A percentile compares a stretch with the other conserved stretches of the same genome.
These are phyloP conservation scores for Galerina marginata DNA, from an alignment of 768 basidiomycete genomes.

Conservation along the genomic window DNA sequence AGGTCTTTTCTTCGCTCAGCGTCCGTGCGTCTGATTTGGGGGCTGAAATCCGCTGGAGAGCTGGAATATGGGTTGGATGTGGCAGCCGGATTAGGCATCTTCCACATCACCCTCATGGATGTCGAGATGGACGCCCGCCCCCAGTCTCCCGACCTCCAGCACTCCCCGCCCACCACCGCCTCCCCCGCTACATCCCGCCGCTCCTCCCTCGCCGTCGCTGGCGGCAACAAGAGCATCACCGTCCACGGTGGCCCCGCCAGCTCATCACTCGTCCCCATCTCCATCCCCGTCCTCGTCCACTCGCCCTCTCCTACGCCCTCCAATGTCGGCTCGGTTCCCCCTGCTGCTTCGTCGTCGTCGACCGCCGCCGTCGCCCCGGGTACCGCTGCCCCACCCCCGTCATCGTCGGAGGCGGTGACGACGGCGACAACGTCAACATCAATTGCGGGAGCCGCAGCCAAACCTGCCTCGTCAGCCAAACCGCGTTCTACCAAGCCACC, in stretches of 20 bases:
- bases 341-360: slow-evolving; percentile 25
- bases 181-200: slow-evolving; percentile 23
- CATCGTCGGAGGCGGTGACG: background rate
- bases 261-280: slow-evolving; percentile 26
- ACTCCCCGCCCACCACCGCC: slow-evolving; percentile 13
- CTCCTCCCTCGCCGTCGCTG: slow-evolving; percentile 24
- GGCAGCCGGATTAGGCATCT: slow-evolving; percentile 28
- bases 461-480: slow-evolving; percentile 29
- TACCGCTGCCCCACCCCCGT: slow-evolving; percentile 27
- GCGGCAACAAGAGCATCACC: slow-evolving; percentile 13
- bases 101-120: slow-evolving; percentile 29
- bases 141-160: slow-evolving; percentile 1
- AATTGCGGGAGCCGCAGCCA: slow-evolving; percentile 1
- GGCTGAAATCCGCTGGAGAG: slow-evolving; percentile 11
- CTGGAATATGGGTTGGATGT: slow-evolving; percentile 26
- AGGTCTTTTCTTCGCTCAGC: slow-evolving; percentile 29
- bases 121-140: slow-evolving; percentile 29
- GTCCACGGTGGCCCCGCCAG: slow-evolving; percentile 18
- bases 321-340: slow-evolving; percentile 22
- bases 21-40: no score
- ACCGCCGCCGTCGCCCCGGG: background rate
- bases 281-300: slow-evolving; percentile 39
- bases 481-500: slow-evolving; percentile 34
- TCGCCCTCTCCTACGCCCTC: slow-evolving; percentile 30
- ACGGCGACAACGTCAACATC: background rate